Percentiles rank a stretch among this genome's conserved stretches.
phyloP scores from a whole-genome alignment of 768 basidiomycete genomes.

The Crassisporium funariophilum region DNA sequence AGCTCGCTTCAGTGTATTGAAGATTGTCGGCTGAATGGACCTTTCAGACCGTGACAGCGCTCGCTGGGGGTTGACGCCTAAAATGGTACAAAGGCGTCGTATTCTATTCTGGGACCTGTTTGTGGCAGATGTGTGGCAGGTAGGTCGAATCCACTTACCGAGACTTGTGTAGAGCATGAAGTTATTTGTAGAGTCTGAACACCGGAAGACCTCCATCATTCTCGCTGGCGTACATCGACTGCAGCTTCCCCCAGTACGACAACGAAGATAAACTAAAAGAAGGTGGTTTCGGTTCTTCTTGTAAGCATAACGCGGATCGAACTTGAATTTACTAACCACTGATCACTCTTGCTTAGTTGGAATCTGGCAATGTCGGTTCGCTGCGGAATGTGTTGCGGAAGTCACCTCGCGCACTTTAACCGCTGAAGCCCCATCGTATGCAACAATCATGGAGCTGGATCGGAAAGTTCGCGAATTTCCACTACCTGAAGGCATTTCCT shows the following conservation, averaged over 20 bases:
- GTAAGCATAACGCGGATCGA: too few relatives aligned
- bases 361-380: slow-evolving; percentile 65
- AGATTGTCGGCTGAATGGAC: slow-evolving; percentile 6
- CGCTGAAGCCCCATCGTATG: slow-evolving; percentile 63
- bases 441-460: slow-evolving; percentile 68
- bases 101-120: slow-evolving; percentile 81
- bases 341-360: slow-evolving; percentile 41
- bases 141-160: slow-evolving; percentile 38
- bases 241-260: slow-evolving; percentile 53
- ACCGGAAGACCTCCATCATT: slow-evolving; percentile 75
- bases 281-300: slow-evolving; percentile 31
- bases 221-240: slow-evolving; percentile 67
- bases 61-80: slow-evolving; percentile 62
- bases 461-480: slow-evolving; percentile 68
- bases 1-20: slow-evolving; percentile 25
- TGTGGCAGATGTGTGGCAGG: slow-evolving; percentile 70
- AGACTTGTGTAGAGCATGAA: too few relatives aligned
- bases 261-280: slow-evolving; percentile 28
- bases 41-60: slow-evolving; percentile 63
- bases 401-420: slow-evolving; percentile 63
- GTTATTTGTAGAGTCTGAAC: slow-evolving; percentile 55
- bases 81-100: slow-evolving; percentile 65
- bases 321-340: too few relatives aligned
- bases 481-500: slow-evolving; percentile 48
- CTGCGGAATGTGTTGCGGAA: slow-evolving; percentile 64